A percentile compares a stretch with the other conserved stretches of the same genome.
These are phyloP conservation scores for Fraxinus cuspidata DNA, from an alignment of 257 asterid species.

Conservation along the genomic window DNA sequence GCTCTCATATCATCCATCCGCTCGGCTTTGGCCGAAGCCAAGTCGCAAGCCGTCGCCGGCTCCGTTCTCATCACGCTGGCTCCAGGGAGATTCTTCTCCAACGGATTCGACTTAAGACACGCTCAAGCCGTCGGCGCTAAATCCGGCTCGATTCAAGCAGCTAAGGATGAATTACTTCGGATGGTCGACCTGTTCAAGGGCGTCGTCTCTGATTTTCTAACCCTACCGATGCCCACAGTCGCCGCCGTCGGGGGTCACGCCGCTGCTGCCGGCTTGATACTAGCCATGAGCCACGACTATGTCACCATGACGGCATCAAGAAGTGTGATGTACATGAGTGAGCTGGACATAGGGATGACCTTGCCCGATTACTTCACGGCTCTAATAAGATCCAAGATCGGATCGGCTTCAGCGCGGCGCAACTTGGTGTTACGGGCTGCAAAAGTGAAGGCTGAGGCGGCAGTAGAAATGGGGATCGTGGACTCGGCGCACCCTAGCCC, in stretches of 20 bases:
- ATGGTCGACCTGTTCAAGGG: constrained; percentile 68
- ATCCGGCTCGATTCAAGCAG: constrained; percentile 49
- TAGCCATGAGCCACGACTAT: constrained; percentile 80
- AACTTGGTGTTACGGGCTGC: constrained; percentile 50
- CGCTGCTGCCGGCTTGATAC: constrained; percentile 72
- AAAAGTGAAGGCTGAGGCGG: constrained; percentile 63
- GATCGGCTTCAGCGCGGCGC: constrained; percentile 45
- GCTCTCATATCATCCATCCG: constrained; percentile 59
- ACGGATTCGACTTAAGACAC: constrained; percentile 75
- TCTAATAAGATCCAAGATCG: constrained; percentile 50
- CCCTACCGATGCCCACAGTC: constrained; percentile 78
- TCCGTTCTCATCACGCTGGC: constrained; percentile 71
- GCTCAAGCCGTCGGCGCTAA: constrained; percentile 61
- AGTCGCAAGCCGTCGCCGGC: constrained; percentile 60
- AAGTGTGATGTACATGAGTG: constrained; percentile 80
- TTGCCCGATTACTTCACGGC: constrained; percentile 76
- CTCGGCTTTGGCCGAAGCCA: constrained; percentile 53
- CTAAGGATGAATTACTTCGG: constrained; percentile 41
- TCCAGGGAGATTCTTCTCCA: constrained; percentile 80
- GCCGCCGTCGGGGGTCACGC: constrained; percentile 90
- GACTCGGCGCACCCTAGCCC: constrained; percentile 44
- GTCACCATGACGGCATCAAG: constrained; percentile 58
- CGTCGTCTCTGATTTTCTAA: constrained; percentile 59
- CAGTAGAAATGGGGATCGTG: constrained; percentile 60
- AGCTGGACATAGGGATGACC: constrained; percentile 79